Conservation (phyloP, 345 rosid genomes). For the Acer campestre region DNA sequence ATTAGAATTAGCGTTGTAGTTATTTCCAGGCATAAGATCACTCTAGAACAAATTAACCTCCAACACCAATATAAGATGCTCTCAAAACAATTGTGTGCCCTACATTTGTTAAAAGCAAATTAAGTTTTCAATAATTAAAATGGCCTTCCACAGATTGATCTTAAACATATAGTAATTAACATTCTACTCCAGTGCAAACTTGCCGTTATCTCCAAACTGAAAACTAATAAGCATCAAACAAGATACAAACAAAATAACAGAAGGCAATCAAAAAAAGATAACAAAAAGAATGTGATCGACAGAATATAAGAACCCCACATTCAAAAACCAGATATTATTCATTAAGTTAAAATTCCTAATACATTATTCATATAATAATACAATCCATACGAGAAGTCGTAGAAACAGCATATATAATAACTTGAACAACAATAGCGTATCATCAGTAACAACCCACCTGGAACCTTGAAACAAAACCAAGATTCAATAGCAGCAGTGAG, state of each 20-base stretch:
- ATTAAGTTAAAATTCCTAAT: not conserved
- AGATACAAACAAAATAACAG: slow-evolving; percentile 29
- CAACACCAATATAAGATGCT: slow-evolving; percentile 27
- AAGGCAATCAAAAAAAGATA: slow-evolving; percentile 32
- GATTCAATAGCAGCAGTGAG: no score
- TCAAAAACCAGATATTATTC: not conserved
- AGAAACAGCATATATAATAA: slow-evolving; percentile 2
- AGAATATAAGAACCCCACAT: slow-evolving; percentile 29
- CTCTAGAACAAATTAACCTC: slow-evolving; percentile 38
- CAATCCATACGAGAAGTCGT: not conserved
- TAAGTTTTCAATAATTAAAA: slow-evolving; percentile 17
- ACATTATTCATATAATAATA: not conserved
- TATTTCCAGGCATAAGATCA: slow-evolving; percentile 94
- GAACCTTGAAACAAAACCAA: not conserved
- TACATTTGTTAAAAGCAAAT: slow-evolving; percentile 50
- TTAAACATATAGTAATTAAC: slow-evolving; percentile 28
- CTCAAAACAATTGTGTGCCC: slow-evolving; percentile 41
- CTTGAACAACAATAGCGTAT: slow-evolving; percentile 23
- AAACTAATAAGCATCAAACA: slow-evolving; percentile 26
- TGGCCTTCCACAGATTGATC: slow-evolving; percentile 8
- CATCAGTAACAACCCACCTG: slow-evolving; percentile 36
- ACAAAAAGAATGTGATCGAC: slow-evolving; percentile 60
- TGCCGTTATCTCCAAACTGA: slow-evolving; percentile 18
- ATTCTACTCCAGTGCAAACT: slow-evolving; percentile 31
- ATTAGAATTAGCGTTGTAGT: slow-evolving; percentile 70